Evolutionary conservation across 768 basidiomycete genomes (phyloP).

Genomic region (Boletales sp.): DNA sequence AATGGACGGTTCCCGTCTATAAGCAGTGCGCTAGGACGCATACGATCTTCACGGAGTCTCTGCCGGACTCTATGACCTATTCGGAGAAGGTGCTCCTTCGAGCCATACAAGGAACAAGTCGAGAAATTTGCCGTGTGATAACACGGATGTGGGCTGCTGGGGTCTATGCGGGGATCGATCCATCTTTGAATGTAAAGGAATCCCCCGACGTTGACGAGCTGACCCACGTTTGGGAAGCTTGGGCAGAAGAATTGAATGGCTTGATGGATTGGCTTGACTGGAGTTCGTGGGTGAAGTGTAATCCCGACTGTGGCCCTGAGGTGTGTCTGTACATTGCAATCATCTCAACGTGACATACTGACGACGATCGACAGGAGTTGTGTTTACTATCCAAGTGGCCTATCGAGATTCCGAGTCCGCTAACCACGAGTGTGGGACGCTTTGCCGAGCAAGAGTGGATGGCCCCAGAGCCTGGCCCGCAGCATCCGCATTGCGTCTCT

Average conservation of each 20-base stretch:
- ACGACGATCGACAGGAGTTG: conserved; percentile 13
- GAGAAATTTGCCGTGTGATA: conserved; percentile 45
- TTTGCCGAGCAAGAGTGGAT: too few relatives aligned
- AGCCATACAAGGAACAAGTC: conserved; percentile 32
- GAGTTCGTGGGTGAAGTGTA: conserved; percentile 47
- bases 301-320: conserved; percentile 42
- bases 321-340: conserved; percentile 26
- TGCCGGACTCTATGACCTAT: conserved; percentile 16
- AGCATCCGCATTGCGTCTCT: too few relatives aligned
- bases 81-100: conserved; percentile 28
- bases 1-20: conserved; percentile 33
- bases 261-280: conserved; percentile 54
- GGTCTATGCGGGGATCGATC: conserved; percentile 16
- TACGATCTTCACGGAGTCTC: conserved; percentile 8
- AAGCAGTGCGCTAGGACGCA: conserved; percentile 27
- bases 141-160: conserved; percentile 23
- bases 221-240: conserved; percentile 18
- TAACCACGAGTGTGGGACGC: too few relatives aligned
- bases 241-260: conserved; percentile 32
- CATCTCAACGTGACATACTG: too few relatives aligned
- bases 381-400: conserved; percentile 27
- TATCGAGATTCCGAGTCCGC: conserved; percentile 4
- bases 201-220: background rate
- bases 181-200: background rate
- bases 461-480: too few relatives aligned